These are phyloP conservation scores for Trapa incisa DNA, from an alignment of 345 rosid species.

Conservation along the genomic window DNA sequence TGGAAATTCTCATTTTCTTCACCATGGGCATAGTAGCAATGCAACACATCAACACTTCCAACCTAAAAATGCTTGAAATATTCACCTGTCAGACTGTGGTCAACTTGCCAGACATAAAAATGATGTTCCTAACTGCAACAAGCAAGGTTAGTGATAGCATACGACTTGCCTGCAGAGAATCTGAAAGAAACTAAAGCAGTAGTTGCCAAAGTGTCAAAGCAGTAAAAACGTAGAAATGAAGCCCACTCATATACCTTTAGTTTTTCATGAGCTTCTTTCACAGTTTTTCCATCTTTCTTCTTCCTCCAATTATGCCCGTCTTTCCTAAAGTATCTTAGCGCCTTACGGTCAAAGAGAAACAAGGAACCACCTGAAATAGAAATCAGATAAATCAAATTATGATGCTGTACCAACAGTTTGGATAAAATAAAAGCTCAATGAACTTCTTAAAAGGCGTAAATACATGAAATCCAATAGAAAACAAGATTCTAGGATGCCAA, in stretches of 20 bases:
- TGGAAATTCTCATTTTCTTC: slow-evolving; percentile 84
- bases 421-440: neutral
- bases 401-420: neutral
- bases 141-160: neutral
- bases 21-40: slow-evolving; percentile 96
- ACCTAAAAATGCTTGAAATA: slow-evolving; percentile 41
- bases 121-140: neutral
- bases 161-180: neutral
- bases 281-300: slow-evolving; percentile 80
- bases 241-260: slow-evolving; percentile 36
- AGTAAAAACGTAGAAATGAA: neutral
- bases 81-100: slow-evolving; percentile 7
- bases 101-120: neutral
- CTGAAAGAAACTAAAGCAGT: neutral
- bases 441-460: neutral
- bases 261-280: slow-evolving; percentile 91
- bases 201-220: neutral
- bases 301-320: slow-evolving; percentile 94
- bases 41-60: slow-evolving; percentile 84
- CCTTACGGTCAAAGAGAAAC: slow-evolving; percentile 85
- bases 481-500: neutral
- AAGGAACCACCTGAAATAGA: slow-evolving; percentile 73
- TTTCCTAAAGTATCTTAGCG: slow-evolving; percentile 79
- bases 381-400: slow-evolving; percentile 10
- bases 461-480: neutral